Base-by-base conservation (phyloP, 768 basidiomycete genomes). In the Podaxis sp. region DNA sequence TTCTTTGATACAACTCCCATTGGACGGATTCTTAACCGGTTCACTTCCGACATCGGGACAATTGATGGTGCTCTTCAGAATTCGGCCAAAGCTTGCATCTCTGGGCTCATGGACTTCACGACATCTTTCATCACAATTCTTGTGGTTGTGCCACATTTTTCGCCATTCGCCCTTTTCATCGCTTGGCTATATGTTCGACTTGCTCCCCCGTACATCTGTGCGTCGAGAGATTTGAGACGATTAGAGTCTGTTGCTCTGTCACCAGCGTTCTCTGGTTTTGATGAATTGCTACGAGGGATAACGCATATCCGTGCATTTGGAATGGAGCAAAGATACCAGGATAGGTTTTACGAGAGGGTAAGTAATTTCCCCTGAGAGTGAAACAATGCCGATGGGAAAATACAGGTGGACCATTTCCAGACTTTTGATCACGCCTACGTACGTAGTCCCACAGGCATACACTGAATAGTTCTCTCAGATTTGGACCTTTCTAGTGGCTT, bases 1-100 rank as follows among this genome's bases (percentile, higher is more conserved):
- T 89, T 89, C 70, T 90, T 89, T 71, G 89, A 90, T 66, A 76
- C 81, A 40, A 90, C 88, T 3, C 89, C 89, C 1, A 84, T 88
- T 40, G 91, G 91, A 9, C 77, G 89, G 6, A 89, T 93, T 64
- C 77, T 90, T 40, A 92, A 93, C 66, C 82, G 93, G 16, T 90
- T 93, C 67, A 89, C 88, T 13, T 80, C 83, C 5, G 90, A 93
- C 65, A 87, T 93, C 66, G 86, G 85, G 55, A 86, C 86, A 4
- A 84, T 92, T 46, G 91, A 93, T 67, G 78, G 81, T 5, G 78
- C 82, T 0, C 75, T 90, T 1, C 82, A 86, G 64, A 73, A 72
- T 55, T 87, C 86, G 5, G 82, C 80, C 4, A 72, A 84, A 38
- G 72, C 71, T 6, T 87, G 85, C 51, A 68, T 89, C 13, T 76